Percentiles rank a stretch among this genome's conserved stretches.
Conservation (phyloP, 257 asterid genomes). For the Solanum medicagineum region DNA sequence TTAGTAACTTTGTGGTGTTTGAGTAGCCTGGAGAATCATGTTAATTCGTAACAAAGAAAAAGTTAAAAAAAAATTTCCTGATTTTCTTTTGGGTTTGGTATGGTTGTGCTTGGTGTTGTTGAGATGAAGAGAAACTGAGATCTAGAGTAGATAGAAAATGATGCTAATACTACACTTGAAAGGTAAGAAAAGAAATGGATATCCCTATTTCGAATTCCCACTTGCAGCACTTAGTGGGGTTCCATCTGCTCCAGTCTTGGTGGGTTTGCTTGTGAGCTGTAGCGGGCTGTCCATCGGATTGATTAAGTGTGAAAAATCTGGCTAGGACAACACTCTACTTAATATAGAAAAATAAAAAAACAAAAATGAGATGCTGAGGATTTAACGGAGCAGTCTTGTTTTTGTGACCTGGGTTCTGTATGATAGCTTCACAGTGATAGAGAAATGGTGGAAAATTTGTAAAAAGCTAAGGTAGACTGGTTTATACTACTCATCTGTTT, state of each 20-base stretch:
- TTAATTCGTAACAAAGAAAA: not conserved
- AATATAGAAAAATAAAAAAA: not conserved
- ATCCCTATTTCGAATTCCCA: not conserved
- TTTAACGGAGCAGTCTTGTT: not conserved
- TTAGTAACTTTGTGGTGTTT: not conserved
- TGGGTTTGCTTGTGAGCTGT: not conserved
- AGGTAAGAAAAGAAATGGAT: not conserved
- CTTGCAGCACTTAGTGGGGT: not conserved
- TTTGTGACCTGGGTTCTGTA: not conserved
- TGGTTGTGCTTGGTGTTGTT: not conserved
- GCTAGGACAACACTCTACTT: not conserved
- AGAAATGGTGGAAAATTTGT: not conserved
- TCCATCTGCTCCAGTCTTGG: not conserved
- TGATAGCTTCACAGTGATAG: not conserved
- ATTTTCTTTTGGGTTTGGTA: not conserved
- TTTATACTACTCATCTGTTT: not conserved
- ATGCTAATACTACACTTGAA: not conserved
- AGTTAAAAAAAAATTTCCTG: not conserved
- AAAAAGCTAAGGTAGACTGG: not conserved
- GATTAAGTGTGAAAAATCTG: not conserved
- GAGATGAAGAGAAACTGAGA: not conserved
- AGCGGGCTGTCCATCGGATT: not conserved
- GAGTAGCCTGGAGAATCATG: not conserved
- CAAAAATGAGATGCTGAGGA: not conserved
- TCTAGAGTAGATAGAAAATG: not conserved